Evolutionary conservation across 805 yeast species (phyloP).

Genomic region (Hyphopichia homilentoma): DNA sequence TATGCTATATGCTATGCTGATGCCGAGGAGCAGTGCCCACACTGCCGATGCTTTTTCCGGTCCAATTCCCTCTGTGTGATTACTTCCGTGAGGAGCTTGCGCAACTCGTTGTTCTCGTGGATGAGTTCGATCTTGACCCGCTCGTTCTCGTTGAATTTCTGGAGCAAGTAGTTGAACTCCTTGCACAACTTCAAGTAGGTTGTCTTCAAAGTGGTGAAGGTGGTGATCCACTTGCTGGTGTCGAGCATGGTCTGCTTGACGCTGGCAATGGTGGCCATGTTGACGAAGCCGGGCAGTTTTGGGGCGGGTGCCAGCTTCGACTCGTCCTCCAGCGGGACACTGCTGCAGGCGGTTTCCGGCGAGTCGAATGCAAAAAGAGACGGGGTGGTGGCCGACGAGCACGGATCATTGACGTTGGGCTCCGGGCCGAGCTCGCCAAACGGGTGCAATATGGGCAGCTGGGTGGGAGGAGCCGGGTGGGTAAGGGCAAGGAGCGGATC

Average conservation of each 20-base stretch:
- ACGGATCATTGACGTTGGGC: too few relatives aligned
- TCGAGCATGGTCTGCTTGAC: constrained; percentile 22
- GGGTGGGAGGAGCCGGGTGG: too few relatives aligned
- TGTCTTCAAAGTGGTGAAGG: constrained; percentile 29
- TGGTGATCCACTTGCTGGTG: constrained; percentile 22
- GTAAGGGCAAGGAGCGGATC: too few relatives aligned
- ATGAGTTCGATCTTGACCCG: constrained; percentile 29
- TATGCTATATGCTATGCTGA: too few relatives aligned
- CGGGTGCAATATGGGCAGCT: too few relatives aligned
- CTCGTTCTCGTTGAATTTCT: constrained; percentile 36
- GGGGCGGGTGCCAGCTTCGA: neutral
- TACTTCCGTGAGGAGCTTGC: constrained; percentile 23
- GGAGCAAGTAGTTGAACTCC: constrained; percentile 32
- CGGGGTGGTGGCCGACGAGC: constrained; percentile 1
- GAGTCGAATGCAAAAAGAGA: constrained; percentile 6
- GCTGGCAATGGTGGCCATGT: constrained; percentile 12
- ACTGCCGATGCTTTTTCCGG: constrained; percentile 6
- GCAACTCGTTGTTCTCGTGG: constrained; percentile 33
- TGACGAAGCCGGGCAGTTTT: too few relatives aligned
- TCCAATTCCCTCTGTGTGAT: constrained; percentile 20
- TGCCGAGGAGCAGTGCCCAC: too few relatives aligned
- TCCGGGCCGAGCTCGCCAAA: too few relatives aligned
- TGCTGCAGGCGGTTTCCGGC: constrained; percentile 7
- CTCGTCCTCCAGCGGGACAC: constrained; percentile 7
- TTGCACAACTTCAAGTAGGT: constrained; percentile 36